Conservation (phyloP, 148 eudicot species). For the Vaccinium myrtillus region DNA sequence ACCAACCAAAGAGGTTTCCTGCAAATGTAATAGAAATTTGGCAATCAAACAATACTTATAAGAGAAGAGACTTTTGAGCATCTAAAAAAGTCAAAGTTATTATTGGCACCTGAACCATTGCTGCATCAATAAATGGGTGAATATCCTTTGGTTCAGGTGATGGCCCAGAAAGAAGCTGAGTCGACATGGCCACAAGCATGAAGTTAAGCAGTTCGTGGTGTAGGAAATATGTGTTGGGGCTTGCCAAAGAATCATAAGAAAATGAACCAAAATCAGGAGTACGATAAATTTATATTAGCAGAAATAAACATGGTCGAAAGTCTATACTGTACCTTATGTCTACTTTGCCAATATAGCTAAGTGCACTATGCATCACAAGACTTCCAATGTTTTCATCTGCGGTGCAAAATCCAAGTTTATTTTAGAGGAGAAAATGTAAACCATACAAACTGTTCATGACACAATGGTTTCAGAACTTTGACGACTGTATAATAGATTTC, state of each 20-base stretch:
- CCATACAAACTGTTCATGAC: background rate
- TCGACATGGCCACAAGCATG: constrained; percentile 82
- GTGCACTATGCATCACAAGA: constrained; percentile 52
- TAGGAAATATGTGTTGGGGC: constrained; percentile 67
- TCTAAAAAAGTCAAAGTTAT: background rate
- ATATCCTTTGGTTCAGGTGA: constrained; percentile 74
- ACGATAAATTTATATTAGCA: constrained; percentile 1
- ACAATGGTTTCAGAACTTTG: background rate
- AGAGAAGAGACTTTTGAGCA: constrained; percentile 11
- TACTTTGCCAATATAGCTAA: constrained; percentile 69
- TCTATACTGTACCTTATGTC: constrained; percentile 69
- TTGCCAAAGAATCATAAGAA: constrained; percentile 29
- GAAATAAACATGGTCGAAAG: constrained; percentile 8
- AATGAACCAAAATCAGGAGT: constrained; percentile 14
- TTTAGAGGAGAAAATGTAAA: background rate
- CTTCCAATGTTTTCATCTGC: constrained; percentile 62
- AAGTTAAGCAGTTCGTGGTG: constrained; percentile 86
- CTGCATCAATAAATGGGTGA: constrained; percentile 75
- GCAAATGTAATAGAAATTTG: constrained; percentile 24
- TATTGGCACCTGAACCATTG: constrained; percentile 70
- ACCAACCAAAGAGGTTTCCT: constrained; percentile 70
- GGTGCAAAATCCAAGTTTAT: constrained; percentile 14
- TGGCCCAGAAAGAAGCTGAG: constrained; percentile 88
- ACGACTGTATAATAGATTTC: background rate
- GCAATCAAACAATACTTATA: background rate